phyloP scores from a whole-genome alignment of 192 early-diverging fungal genomes.

The Coemansia sp. region DNA sequence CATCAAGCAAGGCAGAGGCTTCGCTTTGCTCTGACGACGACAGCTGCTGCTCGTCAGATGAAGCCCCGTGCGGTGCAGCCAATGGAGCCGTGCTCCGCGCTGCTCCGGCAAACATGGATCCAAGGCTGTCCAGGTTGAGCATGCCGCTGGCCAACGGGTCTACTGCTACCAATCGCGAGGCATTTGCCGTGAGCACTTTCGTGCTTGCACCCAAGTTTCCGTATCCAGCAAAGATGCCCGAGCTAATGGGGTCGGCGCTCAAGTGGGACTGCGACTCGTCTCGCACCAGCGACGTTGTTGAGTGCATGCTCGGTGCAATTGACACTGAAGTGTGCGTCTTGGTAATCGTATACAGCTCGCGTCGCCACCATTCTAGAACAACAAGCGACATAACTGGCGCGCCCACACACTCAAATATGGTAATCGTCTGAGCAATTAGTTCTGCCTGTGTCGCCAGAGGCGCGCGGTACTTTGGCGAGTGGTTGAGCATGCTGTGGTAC shows the following conservation, averaged over 20 bases:
- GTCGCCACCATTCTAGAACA: conserved; percentile 50
- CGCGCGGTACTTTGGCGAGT: conserved; percentile 39
- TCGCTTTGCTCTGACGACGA: background rate
- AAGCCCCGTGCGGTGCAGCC: background rate
- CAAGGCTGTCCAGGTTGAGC: conserved; percentile 34
- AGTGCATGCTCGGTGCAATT: background rate
- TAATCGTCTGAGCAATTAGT: conserved; percentile 48
- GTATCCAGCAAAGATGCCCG: conserved; percentile 20
- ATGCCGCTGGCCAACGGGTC: conserved; percentile 27
- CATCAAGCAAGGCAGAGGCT: background rate
- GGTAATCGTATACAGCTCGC: conserved; percentile 29
- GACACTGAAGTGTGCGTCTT: conserved; percentile 4
- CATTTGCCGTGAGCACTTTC: background rate
- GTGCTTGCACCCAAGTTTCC: background rate
- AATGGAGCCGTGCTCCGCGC: background rate
- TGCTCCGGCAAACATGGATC: conserved; percentile 17
- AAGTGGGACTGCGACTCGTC: background rate
- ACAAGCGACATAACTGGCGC: conserved; percentile 49
- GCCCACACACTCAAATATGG: conserved; percentile 50
- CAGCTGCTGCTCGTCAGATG: background rate
- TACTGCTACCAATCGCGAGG: background rate
- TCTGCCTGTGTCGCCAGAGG: conserved; percentile 39
- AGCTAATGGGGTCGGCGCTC: background rate
- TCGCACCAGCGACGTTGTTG: background rate
- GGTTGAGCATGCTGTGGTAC: conserved; percentile 41